phyloP scores from a whole-genome alignment of 2,329 filamentous ascomycete genomes.

The Tolypocladium nubicola region DNA sequence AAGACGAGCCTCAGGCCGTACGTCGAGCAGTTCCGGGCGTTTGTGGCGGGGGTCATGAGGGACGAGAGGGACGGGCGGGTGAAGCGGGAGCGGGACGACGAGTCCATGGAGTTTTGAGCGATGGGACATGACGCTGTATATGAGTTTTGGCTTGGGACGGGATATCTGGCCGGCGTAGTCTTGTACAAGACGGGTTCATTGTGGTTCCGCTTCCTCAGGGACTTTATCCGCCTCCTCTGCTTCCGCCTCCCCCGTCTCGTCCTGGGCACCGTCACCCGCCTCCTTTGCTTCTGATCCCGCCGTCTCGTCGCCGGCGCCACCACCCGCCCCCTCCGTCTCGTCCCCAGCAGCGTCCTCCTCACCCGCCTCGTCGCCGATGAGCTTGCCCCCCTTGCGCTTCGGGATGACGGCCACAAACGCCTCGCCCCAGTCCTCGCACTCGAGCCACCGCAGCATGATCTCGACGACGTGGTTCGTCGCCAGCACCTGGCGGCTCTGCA shows the following conservation, averaged over 20 bases:
- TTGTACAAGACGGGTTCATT: background rate
- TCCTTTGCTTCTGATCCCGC: background rate
- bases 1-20: constrained; percentile 94
- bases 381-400: constrained; percentile 70
- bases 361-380: constrained; percentile 34
- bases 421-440: constrained; percentile 80
- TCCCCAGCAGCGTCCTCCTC: constrained; percentile 9
- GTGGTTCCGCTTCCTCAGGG: background rate
- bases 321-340: background rate
- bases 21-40: constrained; percentile 76
- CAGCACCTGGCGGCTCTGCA: constrained; percentile 76
- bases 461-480: constrained; percentile 94
- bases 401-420: constrained; percentile 86
- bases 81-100: constrained; percentile 46
- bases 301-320: too few species aligned
- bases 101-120: constrained; percentile 40
- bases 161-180: background rate
- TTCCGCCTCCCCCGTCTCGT: constrained; percentile 2
- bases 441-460: constrained; percentile 91
- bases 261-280: constrained; percentile 2
- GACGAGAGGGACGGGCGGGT: constrained; percentile 52
- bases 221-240: background rate
- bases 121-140: background rate
- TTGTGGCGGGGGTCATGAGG: constrained; percentile 69
- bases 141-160: background rate